Percentiles rank a stretch among this genome's conserved stretches.
Conservation (phyloP, 805 yeast species). For the Isabelozyma pseudorhagii region DNA sequence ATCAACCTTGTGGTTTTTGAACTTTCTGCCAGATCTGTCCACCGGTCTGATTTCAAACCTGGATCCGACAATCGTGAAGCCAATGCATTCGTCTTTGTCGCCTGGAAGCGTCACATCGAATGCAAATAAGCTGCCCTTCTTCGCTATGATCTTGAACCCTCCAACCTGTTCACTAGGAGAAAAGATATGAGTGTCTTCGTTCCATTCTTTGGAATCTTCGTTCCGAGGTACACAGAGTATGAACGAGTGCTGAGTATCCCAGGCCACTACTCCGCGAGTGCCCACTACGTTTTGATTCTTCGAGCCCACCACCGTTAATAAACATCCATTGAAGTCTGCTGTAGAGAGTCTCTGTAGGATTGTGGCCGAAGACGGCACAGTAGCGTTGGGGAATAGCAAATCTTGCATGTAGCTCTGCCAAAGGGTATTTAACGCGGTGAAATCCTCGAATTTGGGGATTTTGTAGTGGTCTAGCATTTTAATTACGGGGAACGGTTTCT, state of each 20-base stretch:
- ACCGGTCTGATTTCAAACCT: conserved; percentile 70
- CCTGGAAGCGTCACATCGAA: conserved; percentile 38
- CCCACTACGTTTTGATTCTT: conserved; percentile 58
- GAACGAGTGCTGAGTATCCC: conserved; percentile 78
- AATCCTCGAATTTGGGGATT: conserved; percentile 46
- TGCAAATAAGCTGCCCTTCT: conserved; percentile 62
- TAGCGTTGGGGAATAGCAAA: conserved; percentile 38
- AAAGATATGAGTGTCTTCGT: conserved; percentile 14
- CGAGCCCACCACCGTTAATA: conserved; percentile 55
- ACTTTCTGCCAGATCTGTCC: conserved; percentile 81
- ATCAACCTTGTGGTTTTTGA: conserved; percentile 74
- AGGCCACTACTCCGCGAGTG: conserved; percentile 67
- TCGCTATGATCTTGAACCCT: conserved; percentile 64
- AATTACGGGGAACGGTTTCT: conserved; percentile 19
- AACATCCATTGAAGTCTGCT: conserved; percentile 83
- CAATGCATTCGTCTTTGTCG: conserved; percentile 36
- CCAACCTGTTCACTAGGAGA: conserved; percentile 44
- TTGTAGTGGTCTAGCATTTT: conserved; percentile 20
- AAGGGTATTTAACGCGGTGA: conserved; percentile 52
- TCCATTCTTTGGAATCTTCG: conserved; percentile 32
- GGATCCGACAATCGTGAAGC: conserved; percentile 73
- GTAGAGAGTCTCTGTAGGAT: conserved; percentile 59
- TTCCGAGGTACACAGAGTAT: conserved; percentile 53
- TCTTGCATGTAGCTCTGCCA: conserved; percentile 74
- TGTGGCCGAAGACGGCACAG: conserved; percentile 21